Percentiles rank a stretch among this genome's conserved stretches.
Conservation (phyloP, 2,329 filamentous ascomycete species). For the Acrocalymma vagum region DNA sequence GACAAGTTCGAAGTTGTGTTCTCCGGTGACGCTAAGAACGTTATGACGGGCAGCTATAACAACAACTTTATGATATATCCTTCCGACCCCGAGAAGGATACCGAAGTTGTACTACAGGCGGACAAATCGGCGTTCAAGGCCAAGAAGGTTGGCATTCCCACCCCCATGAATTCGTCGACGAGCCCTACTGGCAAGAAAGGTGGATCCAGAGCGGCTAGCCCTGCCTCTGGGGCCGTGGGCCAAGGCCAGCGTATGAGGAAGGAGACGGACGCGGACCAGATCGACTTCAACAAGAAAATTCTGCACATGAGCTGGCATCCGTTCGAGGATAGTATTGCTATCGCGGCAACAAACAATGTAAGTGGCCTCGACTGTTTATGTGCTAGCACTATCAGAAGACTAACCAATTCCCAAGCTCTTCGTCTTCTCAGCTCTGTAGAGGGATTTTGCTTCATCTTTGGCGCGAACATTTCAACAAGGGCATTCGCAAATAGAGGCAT, state of each 20-base stretch:
- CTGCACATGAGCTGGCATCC: conserved; percentile 99
- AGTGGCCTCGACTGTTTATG: conserved; percentile 53
- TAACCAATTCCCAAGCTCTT: conserved; percentile 58
- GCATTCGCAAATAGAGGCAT: conserved; percentile 39
- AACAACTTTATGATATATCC: conserved; percentile 99
- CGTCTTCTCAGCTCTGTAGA: conserved; percentile 63
- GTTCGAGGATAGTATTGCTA: conserved; percentile 98
- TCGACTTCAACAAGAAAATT: conserved; percentile 99
- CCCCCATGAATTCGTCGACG: conserved; percentile 86
- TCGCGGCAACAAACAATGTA: conserved; percentile 99
- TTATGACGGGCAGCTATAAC: conserved; percentile 99
- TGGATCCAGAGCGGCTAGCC: conserved; percentile 86
- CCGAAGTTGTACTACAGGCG: conserved; percentile 95
- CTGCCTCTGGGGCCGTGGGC: conserved; percentile 73
- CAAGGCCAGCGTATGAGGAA: conserved; percentile 96
- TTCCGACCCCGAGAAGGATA: conserved; percentile 93
- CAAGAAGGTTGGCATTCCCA: conserved; percentile 98
- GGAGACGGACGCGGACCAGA: conserved; percentile 98
- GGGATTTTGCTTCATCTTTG: conserved; percentile 24
- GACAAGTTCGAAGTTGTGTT: conserved; percentile 99
- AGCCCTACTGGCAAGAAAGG: conserved; percentile 86
- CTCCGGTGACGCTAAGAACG: conserved; percentile 96
- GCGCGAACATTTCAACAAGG: conserved; percentile 31
- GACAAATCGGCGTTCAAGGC: conserved; percentile 99
- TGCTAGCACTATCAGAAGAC: conserved; percentile 1